Conservation (phyloP, 805 yeast species). For the Yarrowia sp. region DNA sequence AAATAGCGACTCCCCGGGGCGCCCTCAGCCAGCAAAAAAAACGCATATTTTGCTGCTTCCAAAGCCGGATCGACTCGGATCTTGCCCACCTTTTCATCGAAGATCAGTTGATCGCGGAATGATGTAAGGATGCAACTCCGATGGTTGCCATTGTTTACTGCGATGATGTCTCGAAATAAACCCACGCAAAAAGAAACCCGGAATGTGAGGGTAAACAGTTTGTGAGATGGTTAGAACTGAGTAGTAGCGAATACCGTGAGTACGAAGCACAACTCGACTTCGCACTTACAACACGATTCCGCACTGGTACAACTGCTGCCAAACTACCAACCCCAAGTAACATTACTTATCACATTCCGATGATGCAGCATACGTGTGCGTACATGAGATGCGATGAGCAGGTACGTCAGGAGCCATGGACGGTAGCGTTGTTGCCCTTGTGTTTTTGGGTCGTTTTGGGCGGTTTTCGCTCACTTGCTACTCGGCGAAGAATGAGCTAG, state of each 20-base stretch:
- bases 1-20: no score
- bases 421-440: neutral
- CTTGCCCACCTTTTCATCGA: neutral
- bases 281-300: no score
- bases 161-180: neutral
- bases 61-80: no score
- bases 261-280: no score
- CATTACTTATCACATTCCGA: neutral
- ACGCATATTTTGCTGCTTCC: no score
- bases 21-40: no score
- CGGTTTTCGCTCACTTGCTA: no score
- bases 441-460: neutral
- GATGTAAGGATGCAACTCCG: neutral
- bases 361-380: neutral
- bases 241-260: no score
- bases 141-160: conserved; percentile 9
- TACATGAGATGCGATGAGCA: neutral
- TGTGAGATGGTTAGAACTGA: no score
- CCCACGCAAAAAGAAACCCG: neutral
- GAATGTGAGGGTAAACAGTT: neutral
- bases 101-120: neutral
- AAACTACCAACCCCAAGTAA: no score
- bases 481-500: neutral
- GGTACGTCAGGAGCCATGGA: no score
- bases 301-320: no score